Evolutionary conservation across 345 rosid genomes (phyloP), one percentile per base, ranked within the genome.

Genomic region (Gossypium mustelinum): DNA sequence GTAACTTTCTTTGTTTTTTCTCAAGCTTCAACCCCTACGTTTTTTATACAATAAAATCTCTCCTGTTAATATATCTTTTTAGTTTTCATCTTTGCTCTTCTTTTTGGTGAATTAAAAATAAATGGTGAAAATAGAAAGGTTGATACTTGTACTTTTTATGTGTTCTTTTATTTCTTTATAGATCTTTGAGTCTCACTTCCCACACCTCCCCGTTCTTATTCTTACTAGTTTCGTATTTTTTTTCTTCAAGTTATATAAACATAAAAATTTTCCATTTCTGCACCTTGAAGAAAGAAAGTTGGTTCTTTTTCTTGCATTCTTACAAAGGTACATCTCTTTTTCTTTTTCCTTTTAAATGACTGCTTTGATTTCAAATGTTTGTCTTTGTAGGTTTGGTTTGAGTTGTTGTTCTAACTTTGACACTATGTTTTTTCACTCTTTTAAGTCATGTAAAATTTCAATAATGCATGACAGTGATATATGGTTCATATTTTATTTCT

Each of bases 331-430:
- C 75, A 2, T 48, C 7, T 62, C 9, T 24, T 25, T 0, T 60
- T 43, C 65, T 55, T 41, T 65, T 9, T 11, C 17, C 47, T 17
- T 17, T 17, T 44, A 20, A 25, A 45, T 47, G 76, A 29, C 27
- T 70, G 14, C 9, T 12, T 24, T 17, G 58, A 39, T 48, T 17
- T 52, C 8, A 16, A 4, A 18, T 18, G 18, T 25, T 73, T 63
- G 6, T 62, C 24, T 76, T 71, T 62, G 25, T 70, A 56, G 68
- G 54, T 83, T 80, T 78, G 66, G 87, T 79, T 82, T 62, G 68
- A 55, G 85, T 76, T 57, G 90, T 57, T 79, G 88, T 64, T 68
- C 84, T 78, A 77, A 77, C 39, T 41, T 44, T 45, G 71, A 20
- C 20, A 45, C 39, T n/a, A 7, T 48, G 58, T 57, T 77, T 62